These are phyloP conservation scores for Solidago caesia DNA, from an alignment of 129 eudicot genomes.

Conservation along the genomic window DNA sequence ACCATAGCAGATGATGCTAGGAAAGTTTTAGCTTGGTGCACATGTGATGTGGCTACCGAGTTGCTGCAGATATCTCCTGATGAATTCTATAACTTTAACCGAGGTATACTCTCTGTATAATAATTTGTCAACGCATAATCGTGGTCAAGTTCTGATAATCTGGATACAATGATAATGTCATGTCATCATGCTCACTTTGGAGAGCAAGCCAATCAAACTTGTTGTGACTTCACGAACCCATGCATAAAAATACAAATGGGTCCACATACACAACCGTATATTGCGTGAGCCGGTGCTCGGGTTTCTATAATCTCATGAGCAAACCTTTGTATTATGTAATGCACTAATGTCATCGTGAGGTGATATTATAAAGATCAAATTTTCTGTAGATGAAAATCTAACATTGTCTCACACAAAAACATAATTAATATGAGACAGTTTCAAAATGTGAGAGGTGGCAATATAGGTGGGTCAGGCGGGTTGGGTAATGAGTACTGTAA, in stretches of 20 bases:
- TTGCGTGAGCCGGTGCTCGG: background rate
- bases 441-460: too few species aligned
- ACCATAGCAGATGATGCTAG: conserved; percentile 67
- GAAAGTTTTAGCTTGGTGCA: conserved; percentile 77
- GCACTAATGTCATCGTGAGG: background rate
- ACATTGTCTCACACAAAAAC: too few species aligned
- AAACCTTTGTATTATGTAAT: background rate
- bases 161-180: background rate
- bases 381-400: too few species aligned
- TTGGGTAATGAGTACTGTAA: too few species aligned
- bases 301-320: too few species aligned
- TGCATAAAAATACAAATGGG: background rate
- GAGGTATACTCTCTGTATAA: conserved; percentile 49
- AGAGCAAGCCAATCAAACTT: background rate
- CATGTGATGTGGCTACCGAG: conserved; percentile 80
- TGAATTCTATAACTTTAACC: conserved; percentile 65
- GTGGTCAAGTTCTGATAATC: background rate
- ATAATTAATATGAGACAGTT: too few species aligned
- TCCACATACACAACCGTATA: background rate
- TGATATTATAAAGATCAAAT: too few species aligned
- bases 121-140: background rate
- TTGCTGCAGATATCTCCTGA: conserved; percentile 82
- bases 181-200: conserved; percentile 1
- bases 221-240: conserved; percentile 4
- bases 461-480: too few species aligned